Evolutionary conservation across 768 basidiomycete genomes (phyloP), one percentile per base, ranked within the genome.

Genomic region (Lactarius tabidus): DNA sequence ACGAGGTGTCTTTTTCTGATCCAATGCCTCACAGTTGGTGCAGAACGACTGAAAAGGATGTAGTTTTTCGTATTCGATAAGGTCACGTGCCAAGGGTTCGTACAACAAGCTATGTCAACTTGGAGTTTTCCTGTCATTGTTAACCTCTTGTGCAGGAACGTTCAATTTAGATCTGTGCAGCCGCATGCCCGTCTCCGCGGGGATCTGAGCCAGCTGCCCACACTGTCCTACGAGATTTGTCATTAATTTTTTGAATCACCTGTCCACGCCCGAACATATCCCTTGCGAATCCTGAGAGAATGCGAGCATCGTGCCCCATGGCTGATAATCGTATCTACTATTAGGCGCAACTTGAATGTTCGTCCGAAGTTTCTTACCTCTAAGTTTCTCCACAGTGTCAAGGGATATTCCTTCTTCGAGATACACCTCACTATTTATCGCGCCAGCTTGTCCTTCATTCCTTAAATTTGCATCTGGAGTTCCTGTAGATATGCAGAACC

Each of bases 141-240:
- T n/a, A 38, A 59, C 52, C 33, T 53, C 58, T 59, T 23, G 26
- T 38, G 10, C 35, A 23, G 5, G 10, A 38, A 14, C 20, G 7
- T 45, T 35, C 17, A 10, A 2, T 17, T 52, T 57, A 67, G 43
- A 95, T 93, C 72, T 97, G 93, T 20, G 88, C 85, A 23, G 83
- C 85, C 39, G 93, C 95, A 72, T 93, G 90, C 17, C 95, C 95
- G 74, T 96, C 95, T 20, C 84, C 90, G 39, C 95, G 84, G 63
- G 84, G 85, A 75, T 99, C 97, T 5, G 90, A 93, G 7, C 95
- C 96, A 28, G 92, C 96, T 1, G 91, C 95, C 97, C 97, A 98
- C 6, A 95, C 89, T n/a, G 82, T 78, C 73, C 77, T 79, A 17
- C 92, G 91, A 33, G 85, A 84, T 55, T 76, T 77, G 72, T 88